A percentile compares a stretch with the other conserved stretches of the same genome.
These are phyloP conservation scores for Catenaria anguillulae DNA, from an alignment of 371 early-diverging fungal species.

Conservation along the genomic window DNA sequence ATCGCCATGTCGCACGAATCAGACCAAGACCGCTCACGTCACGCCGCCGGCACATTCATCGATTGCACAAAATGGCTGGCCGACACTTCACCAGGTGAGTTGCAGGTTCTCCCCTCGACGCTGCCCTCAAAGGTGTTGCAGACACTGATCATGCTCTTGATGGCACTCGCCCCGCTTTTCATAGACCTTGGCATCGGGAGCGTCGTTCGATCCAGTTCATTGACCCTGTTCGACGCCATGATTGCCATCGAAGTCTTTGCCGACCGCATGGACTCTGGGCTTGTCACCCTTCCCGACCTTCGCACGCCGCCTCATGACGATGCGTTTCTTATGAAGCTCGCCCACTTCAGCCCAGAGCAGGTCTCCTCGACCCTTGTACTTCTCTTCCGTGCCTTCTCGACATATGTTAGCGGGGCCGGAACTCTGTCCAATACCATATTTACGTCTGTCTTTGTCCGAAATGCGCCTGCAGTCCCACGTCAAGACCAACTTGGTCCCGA, in stretches of 20 bases:
- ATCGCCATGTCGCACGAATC: no score
- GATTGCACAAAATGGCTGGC: no score
- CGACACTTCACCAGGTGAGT: no score
- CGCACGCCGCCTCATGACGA: background rate
- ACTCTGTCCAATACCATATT: background rate
- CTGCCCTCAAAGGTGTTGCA: no score
- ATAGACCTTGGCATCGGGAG: no score
- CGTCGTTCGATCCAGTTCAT: no score
- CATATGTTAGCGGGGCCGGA: background rate
- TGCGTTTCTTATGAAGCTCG: background rate
- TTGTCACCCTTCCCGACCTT: background rate
- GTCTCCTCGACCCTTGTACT: background rate
- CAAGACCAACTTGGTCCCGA: no score
- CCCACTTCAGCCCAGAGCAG: background rate
- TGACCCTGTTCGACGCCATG: conserved; percentile 8
- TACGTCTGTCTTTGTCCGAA: background rate
- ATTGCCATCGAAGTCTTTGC: conserved; percentile 6
- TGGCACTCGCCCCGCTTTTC: no score
- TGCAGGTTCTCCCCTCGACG: no score
- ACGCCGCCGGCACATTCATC: no score
- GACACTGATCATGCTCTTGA: no score
- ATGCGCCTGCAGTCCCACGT: background rate
- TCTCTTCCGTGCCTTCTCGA: background rate
- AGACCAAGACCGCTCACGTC: no score
- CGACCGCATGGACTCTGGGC: conserved; percentile 9